These are phyloP conservation scores for Mimosa pudica DNA, from an alignment of 306 rosid genomes.

Conservation along the genomic window DNA sequence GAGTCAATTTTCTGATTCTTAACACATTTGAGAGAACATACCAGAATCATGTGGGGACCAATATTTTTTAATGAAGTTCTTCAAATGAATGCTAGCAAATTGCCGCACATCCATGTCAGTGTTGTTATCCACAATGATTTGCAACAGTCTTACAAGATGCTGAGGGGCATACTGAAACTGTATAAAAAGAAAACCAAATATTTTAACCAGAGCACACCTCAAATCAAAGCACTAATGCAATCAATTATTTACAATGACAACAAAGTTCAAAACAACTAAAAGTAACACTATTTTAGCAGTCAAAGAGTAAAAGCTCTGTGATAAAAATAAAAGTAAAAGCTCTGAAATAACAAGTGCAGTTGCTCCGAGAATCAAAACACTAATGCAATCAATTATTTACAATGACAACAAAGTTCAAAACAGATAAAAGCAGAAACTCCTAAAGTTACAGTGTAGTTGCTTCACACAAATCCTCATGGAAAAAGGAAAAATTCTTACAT, in stretches of 20 bases:
- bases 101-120: slow-evolving; percentile 89
- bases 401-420: slow-evolving; percentile 2
- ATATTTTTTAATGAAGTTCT: slow-evolving; percentile 86
- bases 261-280: slow-evolving; percentile 5
- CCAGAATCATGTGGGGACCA: slow-evolving; percentile 90
- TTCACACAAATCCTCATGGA: no score
- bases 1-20: slow-evolving; percentile 24
- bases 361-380: slow-evolving; percentile 22
- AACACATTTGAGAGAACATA: slow-evolving; percentile 29
- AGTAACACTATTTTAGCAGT: neutral
- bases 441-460: no score
- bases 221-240: slow-evolving; percentile 5
- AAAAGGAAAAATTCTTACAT: neutral
- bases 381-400: neutral
- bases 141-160: slow-evolving; percentile 89
- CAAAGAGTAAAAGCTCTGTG: neutral
- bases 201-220: neutral
- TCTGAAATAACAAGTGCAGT: no score
- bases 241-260: neutral
- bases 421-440: neutral
- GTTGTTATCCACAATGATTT: slow-evolving; percentile 82
- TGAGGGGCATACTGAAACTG: slow-evolving; percentile 93
- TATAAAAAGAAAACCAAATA: neutral
- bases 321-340: no score
- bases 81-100: slow-evolving; percentile 96